Conservation (phyloP, 768 basidiomycete species). For the Naganishia vishniacii region DNA sequence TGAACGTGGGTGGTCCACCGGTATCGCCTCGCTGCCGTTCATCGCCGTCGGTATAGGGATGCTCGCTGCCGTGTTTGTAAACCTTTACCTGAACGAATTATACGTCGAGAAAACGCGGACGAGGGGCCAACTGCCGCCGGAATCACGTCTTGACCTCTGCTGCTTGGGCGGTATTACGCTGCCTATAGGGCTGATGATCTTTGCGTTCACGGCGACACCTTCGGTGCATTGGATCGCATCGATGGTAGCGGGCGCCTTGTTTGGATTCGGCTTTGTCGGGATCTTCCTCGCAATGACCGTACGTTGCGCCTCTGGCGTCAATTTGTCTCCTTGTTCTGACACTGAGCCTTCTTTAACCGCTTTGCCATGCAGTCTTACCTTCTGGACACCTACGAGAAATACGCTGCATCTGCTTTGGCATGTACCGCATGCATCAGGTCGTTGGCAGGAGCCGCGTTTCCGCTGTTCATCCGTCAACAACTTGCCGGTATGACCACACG, state of each 20-base stretch:
- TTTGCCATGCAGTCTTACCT: constrained; percentile 46
- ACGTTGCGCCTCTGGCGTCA: too few species aligned
- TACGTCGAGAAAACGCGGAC: constrained; percentile 52
- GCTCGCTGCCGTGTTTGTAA: constrained; percentile 54
- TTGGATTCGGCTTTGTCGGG: constrained; percentile 27
- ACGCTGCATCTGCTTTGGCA: constrained; percentile 55
- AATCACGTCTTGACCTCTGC: constrained; percentile 58
- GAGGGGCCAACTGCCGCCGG: constrained; percentile 52
- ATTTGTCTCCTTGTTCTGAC: constrained; percentile 1
- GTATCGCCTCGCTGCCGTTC: constrained; percentile 61
- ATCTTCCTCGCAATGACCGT: constrained; percentile 2
- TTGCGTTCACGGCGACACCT: constrained; percentile 64
- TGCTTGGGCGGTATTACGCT: constrained; percentile 50
- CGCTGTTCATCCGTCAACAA: constrained; percentile 57
- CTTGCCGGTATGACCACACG: constrained; percentile 13
- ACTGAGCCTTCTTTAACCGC: constrained; percentile 61
- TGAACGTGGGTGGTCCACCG: constrained; percentile 44
- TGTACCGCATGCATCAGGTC: constrained; percentile 62
- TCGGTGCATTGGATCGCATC: constrained; percentile 64
- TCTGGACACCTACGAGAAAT: constrained; percentile 40
- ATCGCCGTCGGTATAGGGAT: constrained; percentile 62
- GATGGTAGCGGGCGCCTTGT: constrained; percentile 58
- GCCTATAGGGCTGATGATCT: constrained; percentile 63
- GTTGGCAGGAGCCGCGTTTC: constrained; percentile 67
- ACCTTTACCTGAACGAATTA: constrained; percentile 53